A percentile compares a stretch with the other conserved stretches of the same genome.
Conservation (phyloP, 371 early-diverging fungal species). For the Fennellomyces sp. region DNA sequence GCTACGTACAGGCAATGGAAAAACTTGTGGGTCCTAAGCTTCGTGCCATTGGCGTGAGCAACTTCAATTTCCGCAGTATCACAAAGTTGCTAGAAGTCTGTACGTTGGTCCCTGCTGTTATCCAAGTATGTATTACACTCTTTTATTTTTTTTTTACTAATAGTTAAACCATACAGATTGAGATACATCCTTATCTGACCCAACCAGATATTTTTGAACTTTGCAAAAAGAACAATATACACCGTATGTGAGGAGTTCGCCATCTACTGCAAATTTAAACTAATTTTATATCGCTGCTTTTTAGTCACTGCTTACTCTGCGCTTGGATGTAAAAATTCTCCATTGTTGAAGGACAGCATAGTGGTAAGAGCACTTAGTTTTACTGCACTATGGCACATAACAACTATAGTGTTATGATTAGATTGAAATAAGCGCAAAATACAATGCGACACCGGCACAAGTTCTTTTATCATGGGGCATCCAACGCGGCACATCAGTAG, state of each 20-base stretch:
- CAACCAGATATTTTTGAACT: constrained; percentile 62
- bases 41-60: constrained; percentile 70
- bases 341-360: constrained; percentile 42
- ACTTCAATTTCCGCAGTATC: constrained; percentile 57
- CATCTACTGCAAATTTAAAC: not conserved
- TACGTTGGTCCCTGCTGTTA: constrained; percentile 64
- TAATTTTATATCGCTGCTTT: not conserved
- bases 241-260: constrained; percentile 18
- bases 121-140: constrained; percentile 57
- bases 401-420: constrained; percentile 2
- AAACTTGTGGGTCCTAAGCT: constrained; percentile 61
- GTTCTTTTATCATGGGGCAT: constrained; percentile 78
- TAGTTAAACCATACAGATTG: constrained; percentile 66
- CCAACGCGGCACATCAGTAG: constrained; percentile 53
- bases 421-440: constrained; percentile 62
- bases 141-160: too few relatives aligned
- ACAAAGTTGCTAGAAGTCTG: constrained; percentile 53
- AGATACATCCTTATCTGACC: constrained; percentile 80
- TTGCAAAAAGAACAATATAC: constrained; percentile 56
- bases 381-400: not conserved
- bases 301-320: constrained; percentile 71
- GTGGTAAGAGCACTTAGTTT: constrained; percentile 31
- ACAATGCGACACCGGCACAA: constrained; percentile 72
- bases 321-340: constrained; percentile 57
- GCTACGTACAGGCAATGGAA: constrained; percentile 59